phyloP scores from a whole-genome alignment of 805 yeast genomes.

The Teunomyces cretensis region DNA sequence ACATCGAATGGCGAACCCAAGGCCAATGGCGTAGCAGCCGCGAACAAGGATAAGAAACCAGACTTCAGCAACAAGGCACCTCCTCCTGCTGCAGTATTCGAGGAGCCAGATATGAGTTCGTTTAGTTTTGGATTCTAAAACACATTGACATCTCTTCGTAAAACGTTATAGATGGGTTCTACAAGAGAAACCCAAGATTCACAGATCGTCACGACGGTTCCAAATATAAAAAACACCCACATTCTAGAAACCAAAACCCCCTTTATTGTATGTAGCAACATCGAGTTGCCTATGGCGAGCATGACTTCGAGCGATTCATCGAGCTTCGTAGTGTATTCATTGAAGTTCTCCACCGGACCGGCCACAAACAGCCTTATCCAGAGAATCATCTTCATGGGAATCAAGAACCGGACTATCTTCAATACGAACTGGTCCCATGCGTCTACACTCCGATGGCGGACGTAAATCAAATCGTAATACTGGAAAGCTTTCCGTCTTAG shows the following conservation, averaged over 20 bases:
- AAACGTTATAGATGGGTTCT: constrained; percentile 2
- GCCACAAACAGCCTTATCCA: constrained; percentile 7
- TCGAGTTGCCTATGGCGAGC: constrained; percentile 17
- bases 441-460: constrained; percentile 11
- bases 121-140: constrained; percentile 47
- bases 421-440: constrained; percentile 3
- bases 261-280: constrained; percentile 13
- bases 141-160: background rate
- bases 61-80: constrained; percentile 6
- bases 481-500: constrained; percentile 8
- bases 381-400: constrained; percentile 5
- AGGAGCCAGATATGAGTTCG: constrained; percentile 77
- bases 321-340: constrained; percentile 9
- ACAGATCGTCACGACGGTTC: constrained; percentile 10
- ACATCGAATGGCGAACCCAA: background rate
- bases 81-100: constrained; percentile 57
- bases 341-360: constrained; percentile 2
- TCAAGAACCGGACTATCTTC: background rate
- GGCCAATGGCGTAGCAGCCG: background rate
- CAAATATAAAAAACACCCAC: constrained; percentile 18
- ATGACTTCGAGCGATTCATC: constrained; percentile 14
- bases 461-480: constrained; percentile 17
- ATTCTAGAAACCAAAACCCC: constrained; percentile 16
- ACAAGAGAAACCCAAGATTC: constrained; percentile 13
- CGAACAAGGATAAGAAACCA: background rate